Evolutionary conservation across 2,329 filamentous ascomycete genomes (phyloP).

Genomic region (Claviceps paspali): DNA sequence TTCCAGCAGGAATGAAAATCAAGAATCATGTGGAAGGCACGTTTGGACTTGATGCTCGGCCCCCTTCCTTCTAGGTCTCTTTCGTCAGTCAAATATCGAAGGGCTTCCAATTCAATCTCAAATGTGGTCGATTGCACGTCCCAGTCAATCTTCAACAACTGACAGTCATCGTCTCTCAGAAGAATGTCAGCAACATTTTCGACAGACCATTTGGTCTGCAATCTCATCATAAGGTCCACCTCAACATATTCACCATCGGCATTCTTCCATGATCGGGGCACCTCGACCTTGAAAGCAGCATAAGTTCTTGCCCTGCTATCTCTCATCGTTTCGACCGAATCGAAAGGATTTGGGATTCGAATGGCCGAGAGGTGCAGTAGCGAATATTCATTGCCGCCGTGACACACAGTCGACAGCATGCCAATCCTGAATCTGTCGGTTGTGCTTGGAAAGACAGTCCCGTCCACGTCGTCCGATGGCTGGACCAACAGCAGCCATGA

Average conservation of each 20-base stretch:
- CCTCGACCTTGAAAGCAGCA: constrained; percentile 20
- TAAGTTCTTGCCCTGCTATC: constrained; percentile 8
- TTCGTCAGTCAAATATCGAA: constrained; percentile 12
- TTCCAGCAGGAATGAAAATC: constrained; percentile 14
- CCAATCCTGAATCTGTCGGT: constrained; percentile 16
- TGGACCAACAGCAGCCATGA: constrained; percentile 19
- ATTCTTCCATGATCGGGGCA: constrained; percentile 15
- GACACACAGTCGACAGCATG: constrained; percentile 11
- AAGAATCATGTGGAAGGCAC: constrained; percentile 18
- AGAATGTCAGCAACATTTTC: constrained; percentile 9
- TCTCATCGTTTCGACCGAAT: constrained; percentile 6
- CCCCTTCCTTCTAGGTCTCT: constrained; percentile 9
- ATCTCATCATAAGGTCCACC: constrained; percentile 43
- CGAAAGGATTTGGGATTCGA: constrained; percentile 18
- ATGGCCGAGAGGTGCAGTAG: constrained; percentile 13
- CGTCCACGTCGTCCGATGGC: constrained; percentile 9
- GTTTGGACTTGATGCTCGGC: constrained; percentile 10
- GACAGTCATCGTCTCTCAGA: constrained; percentile 7
- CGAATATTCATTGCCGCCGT: constrained; percentile 10
- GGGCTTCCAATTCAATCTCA: constrained; percentile 18
- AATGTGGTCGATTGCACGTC: constrained; percentile 14
- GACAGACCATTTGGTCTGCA: constrained; percentile 40
- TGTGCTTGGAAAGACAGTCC: constrained; percentile 12
- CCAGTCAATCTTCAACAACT: constrained; percentile 15
- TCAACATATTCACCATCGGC: constrained; percentile 11